Conservation (phyloP, 306 rosid species). For the Phaseolus lunatus region DNA sequence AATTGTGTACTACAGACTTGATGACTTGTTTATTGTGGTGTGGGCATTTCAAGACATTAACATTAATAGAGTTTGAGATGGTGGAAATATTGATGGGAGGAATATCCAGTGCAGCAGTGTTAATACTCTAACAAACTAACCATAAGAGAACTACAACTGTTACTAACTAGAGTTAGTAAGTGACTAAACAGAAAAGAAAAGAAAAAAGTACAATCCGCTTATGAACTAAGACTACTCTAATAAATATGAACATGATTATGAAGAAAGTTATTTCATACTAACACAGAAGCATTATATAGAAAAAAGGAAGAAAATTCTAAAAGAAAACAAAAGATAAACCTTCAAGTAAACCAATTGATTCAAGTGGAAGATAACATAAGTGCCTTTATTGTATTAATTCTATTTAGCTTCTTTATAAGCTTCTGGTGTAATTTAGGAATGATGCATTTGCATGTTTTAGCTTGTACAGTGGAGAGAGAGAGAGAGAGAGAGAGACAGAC, state of each 20-base stretch:
- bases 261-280: not conserved
- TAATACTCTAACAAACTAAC: too few species aligned
- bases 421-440: slow-evolving; percentile 21
- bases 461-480: not conserved
- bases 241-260: slow-evolving; percentile 8
- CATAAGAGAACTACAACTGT: too few species aligned
- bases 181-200: too few species aligned
- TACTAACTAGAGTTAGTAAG: too few species aligned
- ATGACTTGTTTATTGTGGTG: slow-evolving; percentile 30
- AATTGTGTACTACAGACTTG: slow-evolving; percentile 32
- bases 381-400: slow-evolving; percentile 12
- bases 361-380: not conserved
- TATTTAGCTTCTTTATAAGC: slow-evolving; percentile 17
- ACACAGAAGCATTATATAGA: not conserved
- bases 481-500: not conserved
- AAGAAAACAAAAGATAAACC: not conserved
- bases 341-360: not conserved
- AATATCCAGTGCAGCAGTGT: too few species aligned
- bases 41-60: slow-evolving; percentile 16
- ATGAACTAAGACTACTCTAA: too few species aligned
- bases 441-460: slow-evolving; percentile 33
- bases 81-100: too few species aligned
- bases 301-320: not conserved
- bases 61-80: too few species aligned
- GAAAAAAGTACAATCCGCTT: too few species aligned